phyloP scores from a whole-genome alignment of 129 eudicot genomes.

The Flaveria trinervia region DNA sequence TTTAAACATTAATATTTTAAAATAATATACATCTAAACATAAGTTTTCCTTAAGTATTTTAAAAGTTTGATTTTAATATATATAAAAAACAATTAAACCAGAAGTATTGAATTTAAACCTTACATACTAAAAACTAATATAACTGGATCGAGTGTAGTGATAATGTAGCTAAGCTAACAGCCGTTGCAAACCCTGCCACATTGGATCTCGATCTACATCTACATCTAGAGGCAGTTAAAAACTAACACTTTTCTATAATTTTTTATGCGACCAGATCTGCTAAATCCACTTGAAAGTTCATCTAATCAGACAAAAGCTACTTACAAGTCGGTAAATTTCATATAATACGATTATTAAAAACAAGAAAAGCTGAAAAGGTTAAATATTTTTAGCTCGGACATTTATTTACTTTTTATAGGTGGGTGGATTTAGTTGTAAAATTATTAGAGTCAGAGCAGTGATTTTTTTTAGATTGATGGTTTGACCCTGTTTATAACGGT shows the following conservation, averaged over 20 bases:
- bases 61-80: too few species aligned
- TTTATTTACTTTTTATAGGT: too few species aligned
- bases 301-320: slow-evolving; percentile 44
- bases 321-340: slow-evolving; percentile 12
- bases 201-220: slow-evolving; percentile 73
- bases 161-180: slow-evolving; percentile 12
- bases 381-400: too few species aligned
- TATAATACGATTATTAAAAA: background rate
- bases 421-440: too few species aligned
- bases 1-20: too few species aligned
- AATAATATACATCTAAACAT: too few species aligned
- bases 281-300: slow-evolving; percentile 35
- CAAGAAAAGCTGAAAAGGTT: too few species aligned
- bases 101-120: background rate
- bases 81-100: background rate
- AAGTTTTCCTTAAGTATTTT: too few species aligned
- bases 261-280: slow-evolving; percentile 50
- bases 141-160: background rate
- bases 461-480: too few species aligned
- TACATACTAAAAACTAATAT: background rate
- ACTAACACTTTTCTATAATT: slow-evolving; percentile 11
- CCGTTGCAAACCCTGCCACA: slow-evolving; percentile 31
- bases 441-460: too few species aligned
- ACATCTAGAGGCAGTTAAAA: slow-evolving; percentile 36
- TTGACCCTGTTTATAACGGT: too few species aligned